Evolutionary conservation across 192 early-diverging fungal genomes (phyloP), one percentile per base, ranked within the genome.

Genomic region (Pilaira anomala): DNA sequence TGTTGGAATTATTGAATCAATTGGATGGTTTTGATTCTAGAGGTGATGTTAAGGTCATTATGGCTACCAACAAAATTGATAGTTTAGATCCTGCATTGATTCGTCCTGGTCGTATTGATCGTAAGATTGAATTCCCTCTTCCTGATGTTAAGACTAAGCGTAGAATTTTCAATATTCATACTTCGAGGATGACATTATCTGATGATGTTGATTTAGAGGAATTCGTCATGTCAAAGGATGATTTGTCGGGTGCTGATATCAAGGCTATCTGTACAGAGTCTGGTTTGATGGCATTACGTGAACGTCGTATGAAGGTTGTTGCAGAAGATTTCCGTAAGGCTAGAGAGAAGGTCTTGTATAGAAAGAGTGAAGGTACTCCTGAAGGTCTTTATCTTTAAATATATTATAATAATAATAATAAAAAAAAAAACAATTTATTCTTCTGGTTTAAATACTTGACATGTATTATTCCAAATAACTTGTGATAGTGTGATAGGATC

Each of bases 191-290:
- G 96, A 95, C 89, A 24, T 89, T 97, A 19, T 83, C 83, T 16
- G 68, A 81, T 18, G 88, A 95, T 65, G 92, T 97, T 58, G 95
- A 98, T 80, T 97, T 88, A 81, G 93, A 94, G n/a, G 96, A 98
- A 77, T 80, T 98, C 44, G 89, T 94, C 14, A 79, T 95, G 40
- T 89, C 84, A 33, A 95, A 94, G 76, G 94, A 98, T 72, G 96
- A 98, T 79, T 96, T 98, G 64, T 97, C 97, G 66, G 96, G 96
- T 24, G 96, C 96, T 6, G 94, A 98, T 73, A 93, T 90, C 82
- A 98, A 98, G 87, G 97, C 97, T 54, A 92, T 99, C 63, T 99
- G 97, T 80, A 98, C 97, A 6, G 97, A 99, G 73, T 88, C 97
- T n/a, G 97, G 97, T 53, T 80, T 99, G 68, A 75, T 99, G 62